Conservation (phyloP, 305 asterid species). For the Plantago lanceolata region DNA sequence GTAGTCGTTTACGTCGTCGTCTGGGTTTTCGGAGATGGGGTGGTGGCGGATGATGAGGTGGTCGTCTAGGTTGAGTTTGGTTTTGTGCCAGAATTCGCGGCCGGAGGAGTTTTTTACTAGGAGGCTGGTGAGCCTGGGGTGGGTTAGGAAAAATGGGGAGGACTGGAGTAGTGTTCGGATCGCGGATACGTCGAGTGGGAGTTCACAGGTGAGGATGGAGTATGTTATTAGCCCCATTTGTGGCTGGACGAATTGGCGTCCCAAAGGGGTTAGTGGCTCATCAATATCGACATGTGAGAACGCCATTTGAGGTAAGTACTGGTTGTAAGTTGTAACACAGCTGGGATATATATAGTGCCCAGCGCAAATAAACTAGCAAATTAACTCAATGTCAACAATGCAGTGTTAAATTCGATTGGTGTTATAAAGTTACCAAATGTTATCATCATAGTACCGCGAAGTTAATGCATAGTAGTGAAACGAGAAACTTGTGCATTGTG, state of each 20-base stretch:
- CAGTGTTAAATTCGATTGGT: too few species aligned
- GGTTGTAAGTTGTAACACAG: too few species aligned
- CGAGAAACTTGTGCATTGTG: too few species aligned
- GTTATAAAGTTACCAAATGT: too few species aligned
- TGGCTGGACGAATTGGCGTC: constrained; percentile 54
- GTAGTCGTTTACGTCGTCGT: constrained; percentile 64
- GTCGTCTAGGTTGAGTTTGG: constrained; percentile 47
- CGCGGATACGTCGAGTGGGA: constrained; percentile 35
- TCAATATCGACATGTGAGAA: not conserved
- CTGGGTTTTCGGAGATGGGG: constrained; percentile 24
- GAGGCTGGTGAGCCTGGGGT: constrained; percentile 73
- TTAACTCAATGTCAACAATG: too few species aligned
- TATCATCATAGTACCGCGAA: too few species aligned
- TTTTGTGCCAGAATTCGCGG: constrained; percentile 62
- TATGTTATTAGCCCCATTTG: constrained; percentile 42
- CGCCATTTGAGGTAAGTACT: not conserved
- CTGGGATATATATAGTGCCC: too few species aligned
- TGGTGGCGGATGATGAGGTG: constrained; percentile 33
- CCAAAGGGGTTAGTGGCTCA: constrained; percentile 73
- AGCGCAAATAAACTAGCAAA: too few species aligned
- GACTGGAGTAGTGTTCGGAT: constrained; percentile 28
- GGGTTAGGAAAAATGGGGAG: constrained; percentile 49
- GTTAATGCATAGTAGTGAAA: too few species aligned
- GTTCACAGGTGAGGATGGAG: constrained; percentile 33
- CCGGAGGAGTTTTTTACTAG: constrained; percentile 46